Base-by-base conservation (phyloP, 306 rosid species). In the Cicer bijugum region DNA sequence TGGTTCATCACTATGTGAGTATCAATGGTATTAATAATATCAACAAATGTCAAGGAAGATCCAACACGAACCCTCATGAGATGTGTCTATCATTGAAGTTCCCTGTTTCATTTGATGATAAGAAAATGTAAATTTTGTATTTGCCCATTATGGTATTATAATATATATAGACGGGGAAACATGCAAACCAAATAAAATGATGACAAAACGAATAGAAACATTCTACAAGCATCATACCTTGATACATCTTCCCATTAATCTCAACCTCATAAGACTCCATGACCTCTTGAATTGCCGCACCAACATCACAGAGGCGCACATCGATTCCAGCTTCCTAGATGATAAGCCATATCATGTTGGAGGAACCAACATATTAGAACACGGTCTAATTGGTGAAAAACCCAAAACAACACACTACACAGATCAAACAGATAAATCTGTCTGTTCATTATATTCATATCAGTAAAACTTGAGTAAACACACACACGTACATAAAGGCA, bases 281-380 rank as follows among this genome's bases (percentile, higher is more conserved):
- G 78, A 94, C 97, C 86, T 89, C 98, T 84, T 94, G 98, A 74
- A 94, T 89, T 82, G 98, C 98, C 7, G 98, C 96, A 75, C 98
- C 97, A 83, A 94, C 80, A 75, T 94, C 98, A 82, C 97, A 94
- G 62, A 94, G 96, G 42, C 95, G 92, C 78, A 94, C 98, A 85
- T 94, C 97, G 20, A 94, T 82, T 84, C 98, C 97, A 82, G 96
- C 84, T 86, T 94, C 98, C 98, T 94, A 69, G 8, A 82, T 42
- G 42, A 10, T 72, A 66, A 58, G 68, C 68, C 75, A 77, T 1
- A 52, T 58, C 62, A 73, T 51, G 58, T 77, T 48, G 72, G 48
- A 40, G 56, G 59, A 67, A 61, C 44, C 39, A 76, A 5, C 20
- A 47, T 76, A 67, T 44, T 73, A 82, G 15, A 67, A 81, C 17